A percentile compares a stretch with the other conserved stretches of the same genome.
phyloP scores from a whole-genome alignment of 371 early-diverging fungal species.

The Ordospora colligata region DNA sequence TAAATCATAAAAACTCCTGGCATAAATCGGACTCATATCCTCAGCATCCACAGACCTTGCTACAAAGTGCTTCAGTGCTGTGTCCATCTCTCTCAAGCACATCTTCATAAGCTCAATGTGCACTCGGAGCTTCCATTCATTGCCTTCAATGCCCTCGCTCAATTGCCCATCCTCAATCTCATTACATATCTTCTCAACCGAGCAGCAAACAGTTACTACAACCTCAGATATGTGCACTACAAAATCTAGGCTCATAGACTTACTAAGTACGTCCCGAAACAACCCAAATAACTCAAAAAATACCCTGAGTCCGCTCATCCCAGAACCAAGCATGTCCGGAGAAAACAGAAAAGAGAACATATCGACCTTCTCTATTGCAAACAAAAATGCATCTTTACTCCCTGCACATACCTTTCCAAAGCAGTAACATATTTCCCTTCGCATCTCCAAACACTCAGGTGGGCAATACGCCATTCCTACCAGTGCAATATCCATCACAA shows the following conservation, averaged over 20 bases:
- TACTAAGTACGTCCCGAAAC: background rate
- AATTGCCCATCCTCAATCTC: background rate
- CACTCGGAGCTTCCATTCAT: too few relatives aligned
- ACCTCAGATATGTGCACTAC: background rate
- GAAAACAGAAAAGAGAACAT: slow-evolving; percentile 24
- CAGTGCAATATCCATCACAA: slow-evolving; percentile 1
- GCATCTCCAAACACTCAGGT: background rate
- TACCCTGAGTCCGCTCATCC: slow-evolving; percentile 10
- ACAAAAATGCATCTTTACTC: slow-evolving; percentile 5
- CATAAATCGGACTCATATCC: background rate
- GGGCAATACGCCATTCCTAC: slow-evolving; percentile 22
- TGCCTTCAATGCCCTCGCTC: background rate
- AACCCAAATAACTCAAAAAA: background rate
- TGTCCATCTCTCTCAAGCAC: background rate
- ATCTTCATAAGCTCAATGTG: background rate
- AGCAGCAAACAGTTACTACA: background rate
- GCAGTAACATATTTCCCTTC: background rate
- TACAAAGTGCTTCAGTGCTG: background rate
- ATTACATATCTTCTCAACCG: background rate
- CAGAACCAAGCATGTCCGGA: background rate
- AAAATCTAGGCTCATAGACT: background rate
- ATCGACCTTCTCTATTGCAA: slow-evolving; percentile 11
- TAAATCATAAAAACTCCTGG: background rate
- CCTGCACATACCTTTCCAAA: slow-evolving; percentile 4
- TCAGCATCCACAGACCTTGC: background rate